phyloP scores from a whole-genome alignment of 1,139 yeast species.

The Debaryomyces subglobosus region DNA sequence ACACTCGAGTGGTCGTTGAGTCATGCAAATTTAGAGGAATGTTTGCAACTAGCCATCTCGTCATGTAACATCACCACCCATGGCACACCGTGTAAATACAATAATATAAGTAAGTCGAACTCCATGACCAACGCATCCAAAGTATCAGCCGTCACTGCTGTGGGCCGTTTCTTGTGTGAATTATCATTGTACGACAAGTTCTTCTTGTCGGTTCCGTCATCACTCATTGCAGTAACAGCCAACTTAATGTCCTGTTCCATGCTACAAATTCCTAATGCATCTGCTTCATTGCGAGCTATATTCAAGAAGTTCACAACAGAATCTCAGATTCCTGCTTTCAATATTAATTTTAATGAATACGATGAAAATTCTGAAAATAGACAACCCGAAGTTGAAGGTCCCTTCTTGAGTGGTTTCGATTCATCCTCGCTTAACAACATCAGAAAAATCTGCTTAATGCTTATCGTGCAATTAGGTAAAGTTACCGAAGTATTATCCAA shows the following conservation, averaged over 20 bases:
- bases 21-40: slow-evolving; percentile 64
- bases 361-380: slow-evolving; percentile 36
- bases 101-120: slow-evolving; percentile 15
- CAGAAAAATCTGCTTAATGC: slow-evolving; percentile 47
- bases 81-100: slow-evolving; percentile 39
- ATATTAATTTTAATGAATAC: slow-evolving; percentile 4
- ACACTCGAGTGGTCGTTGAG: slow-evolving; percentile 84
- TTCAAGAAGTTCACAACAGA: slow-evolving; percentile 19
- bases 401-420: slow-evolving; percentile 58
- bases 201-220: slow-evolving; percentile 63
- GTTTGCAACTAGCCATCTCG: slow-evolving; percentile 56
- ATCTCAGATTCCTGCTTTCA: neutral
- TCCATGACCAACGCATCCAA: slow-evolving; percentile 27
- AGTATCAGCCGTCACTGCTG: slow-evolving; percentile 54
- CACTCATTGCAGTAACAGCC: slow-evolving; percentile 69
- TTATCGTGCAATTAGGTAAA: slow-evolving; percentile 47
- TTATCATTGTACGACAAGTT: slow-evolving; percentile 71
- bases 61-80: slow-evolving; percentile 25
- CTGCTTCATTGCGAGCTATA: slow-evolving; percentile 31
- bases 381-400: slow-evolving; percentile 46
- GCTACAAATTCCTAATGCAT: slow-evolving; percentile 47
- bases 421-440: slow-evolving; percentile 42
- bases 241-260: slow-evolving; percentile 74
- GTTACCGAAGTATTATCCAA: slow-evolving; percentile 59
- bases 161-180: slow-evolving; percentile 74